Percentiles rank a stretch among this genome's conserved stretches.
phyloP scores from a whole-genome alignment of 208 protist species.

The Novymonas esmeraldas region DNA sequence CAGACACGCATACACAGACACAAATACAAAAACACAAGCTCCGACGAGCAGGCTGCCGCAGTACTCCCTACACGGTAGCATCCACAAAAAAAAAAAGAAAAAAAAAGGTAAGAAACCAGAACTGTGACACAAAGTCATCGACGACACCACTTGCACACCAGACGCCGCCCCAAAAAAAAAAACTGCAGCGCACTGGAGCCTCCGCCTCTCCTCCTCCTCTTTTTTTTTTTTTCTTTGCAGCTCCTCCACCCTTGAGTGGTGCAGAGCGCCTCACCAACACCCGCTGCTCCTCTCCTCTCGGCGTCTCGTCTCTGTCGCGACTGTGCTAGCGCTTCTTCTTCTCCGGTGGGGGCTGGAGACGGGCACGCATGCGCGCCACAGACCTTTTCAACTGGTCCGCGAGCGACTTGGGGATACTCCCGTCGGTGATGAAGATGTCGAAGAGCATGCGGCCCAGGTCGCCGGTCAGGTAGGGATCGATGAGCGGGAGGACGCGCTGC shows the following conservation, averaged over 20 bases:
- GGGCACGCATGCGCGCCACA: constrained; percentile 15
- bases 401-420: constrained; percentile 31
- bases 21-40: not conserved
- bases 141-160: not conserved
- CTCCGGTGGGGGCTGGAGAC: not conserved
- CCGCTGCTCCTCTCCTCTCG: not conserved
- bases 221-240: not conserved
- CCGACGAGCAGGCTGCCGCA: not conserved
- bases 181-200: not conserved
- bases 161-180: not conserved
- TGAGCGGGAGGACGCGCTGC: constrained; percentile 51
- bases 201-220: not conserved
- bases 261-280: no score
- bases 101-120: not conserved
- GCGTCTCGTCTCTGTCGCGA: no score
- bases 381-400: constrained; percentile 42
- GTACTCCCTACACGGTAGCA: not conserved
- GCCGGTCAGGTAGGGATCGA: constrained; percentile 56
- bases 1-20: not conserved
- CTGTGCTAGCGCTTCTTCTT: no score
- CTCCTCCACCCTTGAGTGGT: no score
- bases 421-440: constrained; percentile 44
- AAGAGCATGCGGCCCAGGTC: constrained; percentile 46
- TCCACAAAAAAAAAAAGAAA: not conserved
- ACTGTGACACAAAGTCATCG: not conserved